Conservation (phyloP, 228 moss, liverwort and hornwort species). For the Sphagnum fallax region DNA sequence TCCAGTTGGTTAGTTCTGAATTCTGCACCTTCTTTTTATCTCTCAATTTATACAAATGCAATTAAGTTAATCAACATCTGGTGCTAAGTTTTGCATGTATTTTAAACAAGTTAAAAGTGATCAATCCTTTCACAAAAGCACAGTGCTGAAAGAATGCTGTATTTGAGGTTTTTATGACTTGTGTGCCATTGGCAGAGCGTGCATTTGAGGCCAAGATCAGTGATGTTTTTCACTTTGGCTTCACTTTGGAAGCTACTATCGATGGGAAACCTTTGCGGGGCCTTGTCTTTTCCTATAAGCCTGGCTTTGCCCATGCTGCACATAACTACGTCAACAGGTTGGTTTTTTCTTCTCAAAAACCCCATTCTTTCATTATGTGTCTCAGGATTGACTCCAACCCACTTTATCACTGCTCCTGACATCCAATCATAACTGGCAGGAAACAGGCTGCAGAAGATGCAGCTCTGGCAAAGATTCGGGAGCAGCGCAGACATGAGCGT, state of each 20-base stretch:
- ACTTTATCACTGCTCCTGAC: neutral
- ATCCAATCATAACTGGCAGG: slow-evolving; percentile 21
- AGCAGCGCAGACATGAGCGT: slow-evolving; percentile 59
- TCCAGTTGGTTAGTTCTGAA: slow-evolving; percentile 30
- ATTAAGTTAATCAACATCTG: neutral
- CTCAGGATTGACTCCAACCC: neutral
- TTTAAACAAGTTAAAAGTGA: no score
- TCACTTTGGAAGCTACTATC: slow-evolving; percentile 85
- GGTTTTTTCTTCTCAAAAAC: neutral
- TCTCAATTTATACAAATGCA: neutral
- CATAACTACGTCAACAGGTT: slow-evolving; percentile 74
- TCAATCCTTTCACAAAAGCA: no score
- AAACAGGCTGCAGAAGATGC: slow-evolving; percentile 68
- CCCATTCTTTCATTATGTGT: neutral
- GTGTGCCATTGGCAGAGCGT: slow-evolving; percentile 50
- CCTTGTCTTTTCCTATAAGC: slow-evolving; percentile 87
- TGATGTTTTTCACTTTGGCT: slow-evolving; percentile 91
- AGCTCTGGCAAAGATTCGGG: slow-evolving; percentile 56
- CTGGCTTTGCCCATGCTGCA: slow-evolving; percentile 79
- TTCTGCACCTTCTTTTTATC: slow-evolving; percentile 3
- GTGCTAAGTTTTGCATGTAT: no score
- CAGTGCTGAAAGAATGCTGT: no score
- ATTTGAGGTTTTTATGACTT: no score
- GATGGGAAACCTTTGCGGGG: slow-evolving; percentile 82
- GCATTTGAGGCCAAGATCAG: slow-evolving; percentile 83